Percentiles rank a stretch among this genome's conserved stretches.
Conservation (phyloP, 176 grass and related monocot species). For the Musa troglodytarum region DNA sequence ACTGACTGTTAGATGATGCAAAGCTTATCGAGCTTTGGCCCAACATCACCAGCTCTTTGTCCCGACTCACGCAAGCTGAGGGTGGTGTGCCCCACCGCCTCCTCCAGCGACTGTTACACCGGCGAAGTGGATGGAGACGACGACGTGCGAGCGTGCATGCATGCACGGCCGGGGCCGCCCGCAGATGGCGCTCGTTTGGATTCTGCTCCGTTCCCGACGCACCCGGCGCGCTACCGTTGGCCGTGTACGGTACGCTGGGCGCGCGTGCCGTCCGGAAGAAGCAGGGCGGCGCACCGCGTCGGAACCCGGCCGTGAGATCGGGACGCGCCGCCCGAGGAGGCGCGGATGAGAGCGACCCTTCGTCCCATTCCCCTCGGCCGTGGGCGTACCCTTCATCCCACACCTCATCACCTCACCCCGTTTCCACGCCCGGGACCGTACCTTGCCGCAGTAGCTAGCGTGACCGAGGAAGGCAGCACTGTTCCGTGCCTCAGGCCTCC, state of each 20-base stretch:
- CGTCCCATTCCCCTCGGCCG: neutral
- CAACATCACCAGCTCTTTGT: no score
- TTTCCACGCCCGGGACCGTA: neutral
- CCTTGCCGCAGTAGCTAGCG: neutral
- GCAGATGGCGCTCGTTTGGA: no score
- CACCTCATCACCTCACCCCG: neutral
- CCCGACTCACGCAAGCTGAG: no score
- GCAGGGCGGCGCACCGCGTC: neutral
- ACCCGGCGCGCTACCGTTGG: neutral
- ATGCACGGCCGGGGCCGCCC: neutral
- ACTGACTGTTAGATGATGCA: no score
- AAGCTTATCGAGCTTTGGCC: no score
- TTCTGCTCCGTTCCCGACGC: neutral
- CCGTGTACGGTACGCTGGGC: neutral
- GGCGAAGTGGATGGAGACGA: neutral
- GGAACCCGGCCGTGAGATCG: neutral
- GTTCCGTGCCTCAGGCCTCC: neutral
- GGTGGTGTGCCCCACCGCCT: no score
- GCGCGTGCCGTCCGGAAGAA: slow-evolving; percentile 7
- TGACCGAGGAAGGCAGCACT: neutral
- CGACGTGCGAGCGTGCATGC: neutral
- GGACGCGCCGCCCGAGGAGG: neutral
- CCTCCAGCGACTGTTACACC: no score
- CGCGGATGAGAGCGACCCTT: neutral
- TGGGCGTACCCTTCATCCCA: no score